A percentile compares a stretch with the other conserved stretches of the same genome.
phyloP scores from a whole-genome alignment of 225 moss, liverwort and hornwort genomes.

The Sphagnum tenellum region DNA sequence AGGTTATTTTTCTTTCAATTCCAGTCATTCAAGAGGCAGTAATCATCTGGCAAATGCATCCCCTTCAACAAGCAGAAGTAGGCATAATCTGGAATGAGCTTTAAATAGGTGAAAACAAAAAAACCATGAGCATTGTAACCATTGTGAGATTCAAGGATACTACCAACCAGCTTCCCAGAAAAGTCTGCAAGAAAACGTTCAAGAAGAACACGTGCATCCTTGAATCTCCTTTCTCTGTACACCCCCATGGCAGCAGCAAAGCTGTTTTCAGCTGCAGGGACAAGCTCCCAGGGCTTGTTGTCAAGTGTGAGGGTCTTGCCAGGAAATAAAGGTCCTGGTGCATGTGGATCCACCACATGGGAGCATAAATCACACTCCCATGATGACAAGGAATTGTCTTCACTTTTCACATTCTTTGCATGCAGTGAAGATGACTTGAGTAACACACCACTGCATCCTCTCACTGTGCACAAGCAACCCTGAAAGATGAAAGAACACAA shows the following conservation, averaged over 20 bases:
- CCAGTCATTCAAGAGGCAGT: no score
- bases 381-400: conserved; percentile 15
- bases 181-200: conserved; percentile 52
- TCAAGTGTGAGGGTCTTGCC: conserved; percentile 14
- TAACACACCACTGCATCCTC: conserved; percentile 63
- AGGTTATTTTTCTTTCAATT: no score
- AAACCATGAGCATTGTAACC: background rate
- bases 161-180: conserved; percentile 55
- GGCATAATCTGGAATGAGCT: no score
- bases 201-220: conserved; percentile 55
- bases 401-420: conserved; percentile 16
- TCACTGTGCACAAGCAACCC: conserved; percentile 47
- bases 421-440: conserved; percentile 49
- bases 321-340: conserved; percentile 1
- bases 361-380: conserved; percentile 75
- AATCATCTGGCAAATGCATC: no score
- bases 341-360: conserved; percentile 28
- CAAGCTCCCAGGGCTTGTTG: conserved; percentile 55
- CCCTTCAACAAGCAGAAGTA: no score
- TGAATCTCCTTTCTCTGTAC: conserved; percentile 67
- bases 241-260: conserved; percentile 52
- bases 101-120: background rate
- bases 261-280: conserved; percentile 47
- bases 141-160: background rate
- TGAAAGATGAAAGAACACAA: background rate